A percentile compares a stretch with the other conserved stretches of the same genome.
Evolutionary conservation across 345 rosid species (phyloP).

Genomic region (Cochlearia excelsa): DNA sequence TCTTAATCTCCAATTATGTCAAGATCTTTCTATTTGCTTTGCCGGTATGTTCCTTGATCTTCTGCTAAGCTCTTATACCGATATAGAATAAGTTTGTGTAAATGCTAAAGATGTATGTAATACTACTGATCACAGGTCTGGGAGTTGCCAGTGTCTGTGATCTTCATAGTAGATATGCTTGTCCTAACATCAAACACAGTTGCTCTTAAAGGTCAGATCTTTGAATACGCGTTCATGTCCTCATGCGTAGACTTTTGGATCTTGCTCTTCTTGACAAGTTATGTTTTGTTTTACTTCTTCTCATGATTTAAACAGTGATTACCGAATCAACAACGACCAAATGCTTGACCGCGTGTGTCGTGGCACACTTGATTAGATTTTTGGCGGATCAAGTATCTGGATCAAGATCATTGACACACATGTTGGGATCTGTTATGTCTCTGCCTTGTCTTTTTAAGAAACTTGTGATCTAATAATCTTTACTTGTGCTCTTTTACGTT

Average conservation of each 20-base stretch:
- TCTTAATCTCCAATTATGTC: conserved; percentile 72
- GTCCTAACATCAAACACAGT: conserved; percentile 69
- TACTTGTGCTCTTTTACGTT: not conserved
- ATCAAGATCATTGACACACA: conserved; percentile 31
- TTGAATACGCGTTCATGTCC: not conserved
- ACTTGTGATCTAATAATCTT: conserved; percentile 9
- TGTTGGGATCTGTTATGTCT: conserved; percentile 14
- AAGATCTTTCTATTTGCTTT: conserved; percentile 65
- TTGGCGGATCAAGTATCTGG: conserved; percentile 40
- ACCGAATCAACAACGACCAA: conserved; percentile 48
- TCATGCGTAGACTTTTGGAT: not conserved
- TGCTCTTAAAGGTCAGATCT: conserved; percentile 67
- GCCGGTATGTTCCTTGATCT: conserved; percentile 46
- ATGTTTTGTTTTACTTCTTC: conserved; percentile 1
- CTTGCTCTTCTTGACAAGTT: not conserved
- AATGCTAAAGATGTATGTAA: not conserved
- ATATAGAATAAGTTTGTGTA: not conserved
- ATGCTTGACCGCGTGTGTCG: conserved; percentile 58
- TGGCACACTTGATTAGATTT: conserved; percentile 57
- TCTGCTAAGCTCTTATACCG: not conserved
- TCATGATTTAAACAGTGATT: conserved; percentile 43
- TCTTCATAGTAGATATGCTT: conserved; percentile 64
- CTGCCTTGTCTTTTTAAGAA: conserved; percentile 12
- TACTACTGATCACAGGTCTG: conserved; percentile 51
- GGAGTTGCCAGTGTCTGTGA: conserved; percentile 75